phyloP scores from a whole-genome alignment of 2,329 filamentous ascomycete genomes.

The Colletotrichum noveboracense region DNA sequence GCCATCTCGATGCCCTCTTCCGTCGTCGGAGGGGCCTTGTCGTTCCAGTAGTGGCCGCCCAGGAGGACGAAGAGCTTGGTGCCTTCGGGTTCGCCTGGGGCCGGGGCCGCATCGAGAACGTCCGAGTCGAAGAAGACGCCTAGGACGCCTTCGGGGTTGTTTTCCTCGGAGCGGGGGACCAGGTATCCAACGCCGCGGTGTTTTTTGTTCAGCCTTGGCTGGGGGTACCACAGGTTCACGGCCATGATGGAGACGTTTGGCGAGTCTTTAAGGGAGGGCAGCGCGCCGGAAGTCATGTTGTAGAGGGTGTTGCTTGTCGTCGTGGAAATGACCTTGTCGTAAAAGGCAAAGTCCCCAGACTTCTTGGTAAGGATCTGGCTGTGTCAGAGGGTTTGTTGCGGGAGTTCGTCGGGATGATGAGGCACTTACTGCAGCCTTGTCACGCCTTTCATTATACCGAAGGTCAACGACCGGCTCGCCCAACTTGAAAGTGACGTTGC shows the following conservation, averaged over 20 bases:
- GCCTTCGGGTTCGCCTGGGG: conserved; percentile 31
- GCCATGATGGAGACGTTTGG: conserved; percentile 85
- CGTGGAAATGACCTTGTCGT: conserved; percentile 70
- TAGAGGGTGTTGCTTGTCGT: conserved; percentile 55
- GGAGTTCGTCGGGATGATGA: not conserved
- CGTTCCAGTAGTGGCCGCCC: conserved; percentile 89
- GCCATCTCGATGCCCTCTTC: conserved; percentile 75
- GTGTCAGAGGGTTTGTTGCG: not conserved
- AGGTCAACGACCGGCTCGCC: conserved; percentile 54
- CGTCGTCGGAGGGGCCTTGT: conserved; percentile 73
- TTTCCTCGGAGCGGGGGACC: conserved; percentile 76
- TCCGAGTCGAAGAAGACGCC: conserved; percentile 93
- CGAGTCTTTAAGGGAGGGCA: conserved; percentile 57
- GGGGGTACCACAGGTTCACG: conserved; percentile 85
- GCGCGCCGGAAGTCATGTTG: conserved; percentile 35
- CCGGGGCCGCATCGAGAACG: conserved; percentile 35
- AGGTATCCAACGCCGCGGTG: conserved; percentile 87
- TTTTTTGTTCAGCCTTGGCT: conserved; percentile 64
- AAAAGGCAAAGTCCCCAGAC: conserved; percentile 30
- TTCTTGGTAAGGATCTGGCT: conserved; percentile 35
- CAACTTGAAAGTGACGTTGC: conserved; percentile 66
- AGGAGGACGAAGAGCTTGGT: conserved; percentile 83
- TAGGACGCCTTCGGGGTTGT: conserved; percentile 83
- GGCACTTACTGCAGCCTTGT: conserved; percentile 46
- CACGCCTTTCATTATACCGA: conserved; percentile 36